Percentiles rank a stretch among this genome's conserved stretches.
These are phyloP conservation scores for Solanum chilense DNA, from an alignment of 257 asterid species.

Conservation along the genomic window DNA sequence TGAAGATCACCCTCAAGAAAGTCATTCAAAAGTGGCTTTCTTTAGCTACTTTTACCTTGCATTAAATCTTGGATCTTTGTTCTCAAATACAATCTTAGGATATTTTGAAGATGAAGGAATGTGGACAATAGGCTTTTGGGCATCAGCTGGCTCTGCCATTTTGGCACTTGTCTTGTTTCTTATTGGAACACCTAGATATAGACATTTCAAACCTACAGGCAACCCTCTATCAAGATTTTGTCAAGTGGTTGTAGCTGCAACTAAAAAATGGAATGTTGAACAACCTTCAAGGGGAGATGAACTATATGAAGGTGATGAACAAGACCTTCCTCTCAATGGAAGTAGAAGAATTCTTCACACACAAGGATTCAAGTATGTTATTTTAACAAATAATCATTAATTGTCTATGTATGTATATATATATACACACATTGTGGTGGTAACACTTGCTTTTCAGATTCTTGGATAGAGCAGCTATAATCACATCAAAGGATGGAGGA, in stretches of 20 bases:
- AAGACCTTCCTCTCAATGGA: conserved; percentile 36
- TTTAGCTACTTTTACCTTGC: conserved; percentile 91
- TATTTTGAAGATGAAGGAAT: conserved; percentile 69
- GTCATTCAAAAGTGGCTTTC: conserved; percentile 74
- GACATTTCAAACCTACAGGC: conserved; percentile 62
- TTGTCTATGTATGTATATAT: neutral
- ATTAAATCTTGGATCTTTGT: conserved; percentile 69
- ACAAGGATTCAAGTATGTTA: conserved; percentile 51
- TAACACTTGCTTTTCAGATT: conserved; percentile 3
- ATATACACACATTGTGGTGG: too few relatives aligned
- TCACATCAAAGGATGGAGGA: conserved; percentile 17
- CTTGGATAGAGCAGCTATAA: conserved; percentile 59
- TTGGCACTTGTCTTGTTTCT: conserved; percentile 50
- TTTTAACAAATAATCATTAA: neutral
- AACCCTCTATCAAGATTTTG: conserved; percentile 72
- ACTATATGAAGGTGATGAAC: conserved; percentile 41
- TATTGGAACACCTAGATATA: conserved; percentile 54
- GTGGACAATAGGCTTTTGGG: conserved; percentile 89
- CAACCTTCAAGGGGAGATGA: conserved; percentile 32
- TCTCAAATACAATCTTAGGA: conserved; percentile 71
- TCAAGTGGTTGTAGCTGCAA: conserved; percentile 63
- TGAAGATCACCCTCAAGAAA: conserved; percentile 58
- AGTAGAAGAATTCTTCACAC: conserved; percentile 69
- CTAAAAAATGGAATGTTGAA: conserved; percentile 44
- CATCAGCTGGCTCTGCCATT: conserved; percentile 66